Conservation (phyloP, 2,329 filamentous ascomycete species). For the Trichoderma afroharzianum region DNA sequence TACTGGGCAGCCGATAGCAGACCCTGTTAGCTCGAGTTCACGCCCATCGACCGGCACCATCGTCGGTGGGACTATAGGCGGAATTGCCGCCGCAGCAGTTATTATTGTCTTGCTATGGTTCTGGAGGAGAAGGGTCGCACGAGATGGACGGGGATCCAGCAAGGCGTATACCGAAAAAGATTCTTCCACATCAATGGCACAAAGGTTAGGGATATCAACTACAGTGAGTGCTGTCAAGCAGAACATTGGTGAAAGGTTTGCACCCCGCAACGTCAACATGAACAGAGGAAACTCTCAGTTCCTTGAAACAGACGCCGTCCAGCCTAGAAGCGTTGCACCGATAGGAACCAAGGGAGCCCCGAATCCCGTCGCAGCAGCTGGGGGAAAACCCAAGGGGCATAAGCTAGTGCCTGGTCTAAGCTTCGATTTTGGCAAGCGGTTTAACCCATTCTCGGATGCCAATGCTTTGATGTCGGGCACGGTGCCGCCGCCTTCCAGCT, state of each 20-base stretch:
- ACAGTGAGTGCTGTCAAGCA: neutral
- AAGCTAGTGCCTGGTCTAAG: conserved; percentile 38
- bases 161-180: conserved; percentile 35
- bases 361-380: neutral
- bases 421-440: conserved; percentile 28
- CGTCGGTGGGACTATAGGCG: conserved; percentile 50
- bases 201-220: neutral
- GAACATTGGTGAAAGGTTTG: neutral
- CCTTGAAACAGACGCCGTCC: conserved; percentile 36
- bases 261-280: conserved; percentile 40
- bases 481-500: neutral
- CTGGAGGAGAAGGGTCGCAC: conserved; percentile 38
- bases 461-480: conserved; percentile 29
- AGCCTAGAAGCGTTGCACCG: conserved; percentile 33
- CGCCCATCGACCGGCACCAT: conserved; percentile 35
- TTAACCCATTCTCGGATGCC: conserved; percentile 48
- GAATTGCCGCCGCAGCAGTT: conserved; percentile 40
- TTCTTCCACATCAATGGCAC: conserved; percentile 38
- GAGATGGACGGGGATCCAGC: conserved; percentile 9
- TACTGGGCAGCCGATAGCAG: neutral
- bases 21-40: neutral
- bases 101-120: conserved; percentile 50
- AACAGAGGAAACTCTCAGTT: conserved; percentile 54
- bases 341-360: neutral
- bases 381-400: conserved; percentile 33